Base-by-base conservation (phyloP, 352 stramenopile genomes). In the Phytophthora rubi region DNA sequence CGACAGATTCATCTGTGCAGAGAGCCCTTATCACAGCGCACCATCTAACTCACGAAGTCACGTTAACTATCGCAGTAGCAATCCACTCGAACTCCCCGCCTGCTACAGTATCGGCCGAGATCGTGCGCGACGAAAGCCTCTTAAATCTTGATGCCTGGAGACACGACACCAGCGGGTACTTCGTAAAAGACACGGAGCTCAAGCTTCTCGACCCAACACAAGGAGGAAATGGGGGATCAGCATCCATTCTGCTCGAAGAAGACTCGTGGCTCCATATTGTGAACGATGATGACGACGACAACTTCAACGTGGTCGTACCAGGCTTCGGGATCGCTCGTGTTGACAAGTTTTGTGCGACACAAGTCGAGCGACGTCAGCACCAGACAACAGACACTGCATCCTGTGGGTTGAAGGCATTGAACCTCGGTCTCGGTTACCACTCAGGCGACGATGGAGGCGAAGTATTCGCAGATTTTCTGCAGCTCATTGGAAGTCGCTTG, bases 301-400 rank as follows among this genome's bases (percentile, higher is more conserved):
- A 62, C 32, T 21, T 82, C 6, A 63, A 79, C 6, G 57, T 81
- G 15, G 45, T 82, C 1, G 47, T 85, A 2, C 77, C 77, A 12
- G 71, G 77, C 0, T 81, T 70, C 12, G 75, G 65, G 16, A 53
- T 72, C 2, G 63, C 21, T 33, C 63, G 63, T 35, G 59, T 30
- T 28, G 37, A 54, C 35, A 66, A 56, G 23, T 10, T 47, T 10
- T 33, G 4, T 37, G 48, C 26, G 4, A 35, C 1, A 7, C 45
- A 64, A 53, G 26, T 68, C 15, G 56, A 71, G 6, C 44, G 55
- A 32, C 44, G 15, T 0, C 62, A 62, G 3, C 55, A 51, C 35
- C 8, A 13, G 7, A 59, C 10, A 10, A 30, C 13, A 59, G 35
- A n/a, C 45, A 16, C 18, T n/a, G 12, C 51, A 33, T 3, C 28